These are phyloP conservation scores for Coprinellus aureogranulatus DNA, from an alignment of 768 basidiomycete species.

Conservation along the genomic window DNA sequence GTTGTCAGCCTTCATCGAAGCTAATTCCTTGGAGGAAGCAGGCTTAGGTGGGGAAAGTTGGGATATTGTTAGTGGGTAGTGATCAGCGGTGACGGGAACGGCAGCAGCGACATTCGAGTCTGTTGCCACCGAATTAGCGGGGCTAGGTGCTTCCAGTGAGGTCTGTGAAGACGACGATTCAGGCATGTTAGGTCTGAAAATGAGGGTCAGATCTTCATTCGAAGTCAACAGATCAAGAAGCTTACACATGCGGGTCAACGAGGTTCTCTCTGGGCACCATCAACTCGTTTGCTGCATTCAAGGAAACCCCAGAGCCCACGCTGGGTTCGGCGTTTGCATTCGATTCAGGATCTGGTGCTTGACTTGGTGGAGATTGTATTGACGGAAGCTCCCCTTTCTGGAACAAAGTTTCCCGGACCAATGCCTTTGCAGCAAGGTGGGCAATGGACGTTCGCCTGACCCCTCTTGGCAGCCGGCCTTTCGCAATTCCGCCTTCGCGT, in stretches of 20 bases:
- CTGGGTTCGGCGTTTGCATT: constrained; percentile 22
- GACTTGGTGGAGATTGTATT: constrained; percentile 13
- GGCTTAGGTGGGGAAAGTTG: constrained; percentile 47
- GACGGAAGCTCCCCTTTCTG: constrained; percentile 9
- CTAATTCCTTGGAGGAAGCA: background rate
- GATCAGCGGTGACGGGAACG: background rate
- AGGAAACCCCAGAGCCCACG: constrained; percentile 23
- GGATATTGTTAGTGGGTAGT: constrained; percentile 41
- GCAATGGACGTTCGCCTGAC: background rate
- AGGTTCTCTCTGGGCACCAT: constrained; percentile 49
- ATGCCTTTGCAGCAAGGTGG: constrained; percentile 6
- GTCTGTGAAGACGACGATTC: background rate
- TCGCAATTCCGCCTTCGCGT: constrained; percentile 6
- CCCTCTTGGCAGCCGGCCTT: constrained; percentile 9
- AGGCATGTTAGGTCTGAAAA: background rate
- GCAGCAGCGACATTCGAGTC: background rate
- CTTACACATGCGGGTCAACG: constrained; percentile 17
- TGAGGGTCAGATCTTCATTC: constrained; percentile 22
- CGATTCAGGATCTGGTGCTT: constrained; percentile 12
- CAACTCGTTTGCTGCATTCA: constrained; percentile 45
- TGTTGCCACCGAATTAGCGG: constrained; percentile 1
- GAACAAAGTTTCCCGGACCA: constrained; percentile 11
- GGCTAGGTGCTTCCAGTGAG: constrained; percentile 2
- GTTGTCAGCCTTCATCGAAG: background rate
- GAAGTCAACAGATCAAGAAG: constrained; percentile 36